Evolutionary conservation across 768 basidiomycete species (phyloP).

Genomic region (Lactarius deliciosus): DNA sequence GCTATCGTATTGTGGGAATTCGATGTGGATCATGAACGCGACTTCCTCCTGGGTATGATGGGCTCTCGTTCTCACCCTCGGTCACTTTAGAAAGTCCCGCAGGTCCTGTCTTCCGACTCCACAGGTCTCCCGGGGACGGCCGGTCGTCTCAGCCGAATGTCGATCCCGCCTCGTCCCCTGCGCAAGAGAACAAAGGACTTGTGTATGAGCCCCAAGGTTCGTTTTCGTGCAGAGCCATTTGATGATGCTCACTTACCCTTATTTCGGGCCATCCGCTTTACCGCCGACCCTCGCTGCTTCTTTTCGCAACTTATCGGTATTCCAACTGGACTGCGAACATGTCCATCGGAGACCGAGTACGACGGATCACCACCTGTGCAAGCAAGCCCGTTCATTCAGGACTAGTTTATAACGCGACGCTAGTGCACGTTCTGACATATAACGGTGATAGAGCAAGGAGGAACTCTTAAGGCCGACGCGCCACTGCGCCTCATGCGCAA

Average conservation of each 20-base stretch:
- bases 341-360: background rate
- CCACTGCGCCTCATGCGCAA: background rate
- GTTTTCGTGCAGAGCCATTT: background rate
- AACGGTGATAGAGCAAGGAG: background rate
- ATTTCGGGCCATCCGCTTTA: background rate
- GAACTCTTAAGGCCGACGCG: background rate
- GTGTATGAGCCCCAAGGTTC: background rate
- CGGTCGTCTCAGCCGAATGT: background rate
- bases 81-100: background rate
- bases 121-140: background rate
- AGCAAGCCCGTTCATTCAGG: background rate
- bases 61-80: background rate
- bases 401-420: conserved; percentile 1
- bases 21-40: background rate
- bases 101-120: background rate
- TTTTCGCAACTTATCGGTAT: background rate
- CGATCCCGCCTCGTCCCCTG: background rate
- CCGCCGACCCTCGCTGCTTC: background rate
- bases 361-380: conserved; percentile 8
- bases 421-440: background rate
- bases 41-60: background rate
- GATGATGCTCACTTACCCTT: background rate
- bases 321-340: background rate
- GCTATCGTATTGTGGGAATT: background rate
- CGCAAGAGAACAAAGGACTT: background rate